A percentile compares a stretch with the other conserved stretches of the same genome.
Evolutionary conservation across 257 asterid species (phyloP).

Genomic region (Rubia yunnanensis): DNA sequence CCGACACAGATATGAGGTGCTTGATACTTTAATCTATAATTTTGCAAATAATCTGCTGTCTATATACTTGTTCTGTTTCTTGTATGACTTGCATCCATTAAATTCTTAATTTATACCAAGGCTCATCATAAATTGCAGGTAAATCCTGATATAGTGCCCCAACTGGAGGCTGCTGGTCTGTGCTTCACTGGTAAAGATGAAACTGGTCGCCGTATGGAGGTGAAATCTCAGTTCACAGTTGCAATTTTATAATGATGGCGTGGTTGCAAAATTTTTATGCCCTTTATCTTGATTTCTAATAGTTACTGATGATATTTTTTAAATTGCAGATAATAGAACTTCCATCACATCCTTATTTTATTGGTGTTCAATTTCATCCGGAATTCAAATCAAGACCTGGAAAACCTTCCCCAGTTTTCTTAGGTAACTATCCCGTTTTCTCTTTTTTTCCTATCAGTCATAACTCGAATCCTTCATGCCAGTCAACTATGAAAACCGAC

Average conservation of each 20-base stretch:
- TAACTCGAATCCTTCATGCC: not conserved
- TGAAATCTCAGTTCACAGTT: not conserved
- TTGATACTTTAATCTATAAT: not conserved
- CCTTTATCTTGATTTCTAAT: not conserved
- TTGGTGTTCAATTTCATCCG: conserved; percentile 45
- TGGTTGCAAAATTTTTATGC: too few relatives aligned
- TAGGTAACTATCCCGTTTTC: conserved; percentile 20
- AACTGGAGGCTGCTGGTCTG: conserved; percentile 38
- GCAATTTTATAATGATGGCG: too few relatives aligned
- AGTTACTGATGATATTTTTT: not conserved
- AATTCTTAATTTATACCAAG: not conserved
- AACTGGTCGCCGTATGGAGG: conserved; percentile 44
- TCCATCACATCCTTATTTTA: conserved; percentile 34
- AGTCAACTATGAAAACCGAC: too few relatives aligned
- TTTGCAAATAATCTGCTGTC: not conserved
- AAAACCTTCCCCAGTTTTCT: conserved; percentile 35
- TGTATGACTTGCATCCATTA: not conserved
- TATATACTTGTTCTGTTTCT: not conserved
- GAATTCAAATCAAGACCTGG: conserved; percentile 45
- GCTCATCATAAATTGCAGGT: conserved; percentile 20
- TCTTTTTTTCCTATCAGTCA: not conserved
- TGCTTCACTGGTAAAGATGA: conserved; percentile 42
- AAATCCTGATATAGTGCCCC: conserved; percentile 37
- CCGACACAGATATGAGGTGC: conserved; percentile 96
- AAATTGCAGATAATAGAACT: conserved; percentile 31